phyloP scores from a whole-genome alignment of 176 grass and related monocot species.

The Typha latifolia region DNA sequence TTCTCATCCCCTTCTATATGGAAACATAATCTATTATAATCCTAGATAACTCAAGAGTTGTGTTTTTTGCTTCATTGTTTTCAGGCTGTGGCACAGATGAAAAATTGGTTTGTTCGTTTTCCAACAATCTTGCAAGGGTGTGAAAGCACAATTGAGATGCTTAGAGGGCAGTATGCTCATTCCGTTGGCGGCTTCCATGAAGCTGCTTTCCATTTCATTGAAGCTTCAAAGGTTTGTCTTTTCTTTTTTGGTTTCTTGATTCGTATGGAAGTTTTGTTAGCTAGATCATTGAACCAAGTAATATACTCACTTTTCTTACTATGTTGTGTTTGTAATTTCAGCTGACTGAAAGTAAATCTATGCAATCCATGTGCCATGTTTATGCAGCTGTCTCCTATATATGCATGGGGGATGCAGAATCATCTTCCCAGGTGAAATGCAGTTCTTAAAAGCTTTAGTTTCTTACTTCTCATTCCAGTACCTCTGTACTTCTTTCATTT shows the following conservation, averaged over 20 bases:
- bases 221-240: constrained; percentile 57
- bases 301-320: background rate
- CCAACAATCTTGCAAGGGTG: constrained; percentile 79
- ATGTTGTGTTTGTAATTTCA: constrained; percentile 22
- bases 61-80: constrained; percentile 18
- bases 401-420: constrained; percentile 84
- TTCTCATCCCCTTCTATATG: too few relatives aligned
- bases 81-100: constrained; percentile 81
- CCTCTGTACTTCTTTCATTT: background rate
- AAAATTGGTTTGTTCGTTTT: constrained; percentile 71
- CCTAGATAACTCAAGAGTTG: background rate
- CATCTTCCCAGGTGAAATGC: constrained; percentile 61
- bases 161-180: constrained; percentile 93
- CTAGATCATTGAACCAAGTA: background rate
- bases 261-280: background rate
- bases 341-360: constrained; percentile 84
- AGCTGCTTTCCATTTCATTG: constrained; percentile 78
- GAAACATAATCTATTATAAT: too few relatives aligned
- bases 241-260: background rate
- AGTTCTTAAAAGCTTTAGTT: background rate
- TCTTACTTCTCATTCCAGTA: background rate
- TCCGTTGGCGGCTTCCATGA: constrained; percentile 91
- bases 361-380: constrained; percentile 93
- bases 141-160: constrained; percentile 79
- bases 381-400: constrained; percentile 93